Base-by-base conservation (phyloP, 495 filamentous ascomycete species). In the Hypoxylon subgilvum region DNA sequence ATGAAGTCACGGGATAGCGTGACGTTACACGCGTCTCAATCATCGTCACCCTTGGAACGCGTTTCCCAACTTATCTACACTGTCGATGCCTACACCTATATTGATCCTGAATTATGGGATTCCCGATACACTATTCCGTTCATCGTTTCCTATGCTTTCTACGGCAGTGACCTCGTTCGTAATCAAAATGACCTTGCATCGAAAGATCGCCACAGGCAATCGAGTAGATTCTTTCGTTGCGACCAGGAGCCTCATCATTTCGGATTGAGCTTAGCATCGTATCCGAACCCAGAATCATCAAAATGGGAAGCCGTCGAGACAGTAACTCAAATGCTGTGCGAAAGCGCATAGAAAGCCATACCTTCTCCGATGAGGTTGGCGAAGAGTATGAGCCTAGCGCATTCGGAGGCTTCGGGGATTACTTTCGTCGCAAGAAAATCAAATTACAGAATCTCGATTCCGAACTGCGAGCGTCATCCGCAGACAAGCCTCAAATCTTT, bases 371-470 rank as follows among this genome's bases (percentile, higher is more conserved):
- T 52, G 93, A 96, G 67, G 82, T 81, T 13, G 94, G 93, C 49
- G 92, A 96, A 54, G 94, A 97, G 74, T 98, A 98, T 74, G 87
- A 86, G 51, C 82, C 79, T 1, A 96, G 91, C 30, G 84, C 80
- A 44, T 97, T 96, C 67, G 92, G 92, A 4, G 92, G 91, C 2
- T 91, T 96, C 65, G 73, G 79, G 13, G 91, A 96, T 58, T 98
- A 97, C 67, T 92, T 95, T 68, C 84, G 91, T 34, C 85, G 91
- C 46, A 98, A 98, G 74, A 96, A 96, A 72, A 84, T 92, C 66
- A 98, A 98, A 63, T 79, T 98, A 4, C 94, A 97, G 69, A 97
- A 97, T 60, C 84, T 91, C 42, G 92, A 97, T 70, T 85, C 85
- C 3, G 84, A 96, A 61, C 75, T 96, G 14, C 87, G 92, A 51